Evolutionary conservation across 2,329 filamentous ascomycete genomes (phyloP).

Genomic region (Microdochium nivale): DNA sequence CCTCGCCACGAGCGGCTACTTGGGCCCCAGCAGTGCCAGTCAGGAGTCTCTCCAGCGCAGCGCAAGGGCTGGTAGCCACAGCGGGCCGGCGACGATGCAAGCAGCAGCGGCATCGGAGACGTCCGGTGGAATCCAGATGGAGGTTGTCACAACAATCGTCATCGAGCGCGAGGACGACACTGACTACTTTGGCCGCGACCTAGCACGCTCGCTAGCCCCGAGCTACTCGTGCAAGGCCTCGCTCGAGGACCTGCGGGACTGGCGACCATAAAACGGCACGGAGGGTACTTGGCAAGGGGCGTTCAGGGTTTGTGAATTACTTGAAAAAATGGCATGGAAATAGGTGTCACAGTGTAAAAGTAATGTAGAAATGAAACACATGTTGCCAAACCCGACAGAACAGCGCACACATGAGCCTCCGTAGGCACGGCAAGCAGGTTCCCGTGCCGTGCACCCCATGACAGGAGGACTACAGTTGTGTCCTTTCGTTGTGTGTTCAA

Average conservation of each 20-base stretch:
- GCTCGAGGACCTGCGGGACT: background rate
- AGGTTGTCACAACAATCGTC: constrained; percentile 5
- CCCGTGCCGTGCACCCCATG: too few relatives aligned
- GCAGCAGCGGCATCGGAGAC: background rate
- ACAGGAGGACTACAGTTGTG: too few relatives aligned
- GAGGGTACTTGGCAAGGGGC: too few relatives aligned
- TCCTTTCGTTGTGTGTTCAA: too few relatives aligned
- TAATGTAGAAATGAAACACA: too few relatives aligned
- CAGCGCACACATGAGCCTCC: too few relatives aligned
- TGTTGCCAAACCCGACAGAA: too few relatives aligned
- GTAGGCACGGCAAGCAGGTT: too few relatives aligned
- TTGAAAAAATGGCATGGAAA: too few relatives aligned
- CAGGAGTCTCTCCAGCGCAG: constrained; percentile 1
- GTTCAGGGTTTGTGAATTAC: too few relatives aligned
- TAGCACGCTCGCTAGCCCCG: constrained; percentile 3
- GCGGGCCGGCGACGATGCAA: background rate
- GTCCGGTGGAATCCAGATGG: constrained; percentile 4
- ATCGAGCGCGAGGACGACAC: constrained; percentile 1
- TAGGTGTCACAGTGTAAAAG: too few relatives aligned
- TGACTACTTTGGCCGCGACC: background rate
- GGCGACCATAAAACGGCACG: background rate
- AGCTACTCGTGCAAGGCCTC: background rate
- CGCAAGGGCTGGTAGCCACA: background rate
- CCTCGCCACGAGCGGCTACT: background rate
- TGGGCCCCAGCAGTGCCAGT: background rate